A percentile compares a stretch with the other conserved stretches of the same genome.
phyloP scores from a whole-genome alignment of 2,329 filamentous ascomycete species.

The Fusarium fracticaudum region DNA sequence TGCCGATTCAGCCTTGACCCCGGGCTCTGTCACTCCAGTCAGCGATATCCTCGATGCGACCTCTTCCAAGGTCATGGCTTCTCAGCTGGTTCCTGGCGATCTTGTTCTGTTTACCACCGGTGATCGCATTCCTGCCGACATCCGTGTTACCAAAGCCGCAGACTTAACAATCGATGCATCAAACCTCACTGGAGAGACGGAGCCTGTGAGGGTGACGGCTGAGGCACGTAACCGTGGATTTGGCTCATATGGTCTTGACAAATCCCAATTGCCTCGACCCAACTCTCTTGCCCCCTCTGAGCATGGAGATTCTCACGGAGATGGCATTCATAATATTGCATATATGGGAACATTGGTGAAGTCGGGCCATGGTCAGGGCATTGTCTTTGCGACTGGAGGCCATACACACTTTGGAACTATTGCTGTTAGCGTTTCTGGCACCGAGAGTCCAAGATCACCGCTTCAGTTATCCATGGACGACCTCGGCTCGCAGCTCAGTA shows the following conservation, averaged over 20 bases:
- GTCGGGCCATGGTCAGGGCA: slow-evolving; percentile 92
- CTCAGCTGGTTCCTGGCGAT: slow-evolving; percentile 90
- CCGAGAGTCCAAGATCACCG: slow-evolving; percentile 93
- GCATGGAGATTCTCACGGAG: slow-evolving; percentile 70
- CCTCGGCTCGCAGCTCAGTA: slow-evolving; percentile 95
- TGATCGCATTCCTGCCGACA: slow-evolving; percentile 94
- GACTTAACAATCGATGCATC: slow-evolving; percentile 96
- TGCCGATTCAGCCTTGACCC: slow-evolving; percentile 53
- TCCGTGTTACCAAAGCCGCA: slow-evolving; percentile 89
- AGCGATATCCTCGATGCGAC: slow-evolving; percentile 74
- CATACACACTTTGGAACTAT: slow-evolving; percentile 97
- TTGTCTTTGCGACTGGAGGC: slow-evolving; percentile 96
- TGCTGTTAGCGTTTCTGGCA: slow-evolving; percentile 91
- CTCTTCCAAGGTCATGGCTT: slow-evolving; percentile 86
- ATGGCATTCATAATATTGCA: slow-evolving; percentile 87
- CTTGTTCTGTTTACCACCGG: slow-evolving; percentile 94
- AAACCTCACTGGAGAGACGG: slow-evolving; percentile 95
- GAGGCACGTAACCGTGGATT: slow-evolving; percentile 59
- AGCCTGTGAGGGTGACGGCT: slow-evolving; percentile 83
- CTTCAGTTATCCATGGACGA: slow-evolving; percentile 97
- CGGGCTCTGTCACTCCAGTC: slow-evolving; percentile 66
- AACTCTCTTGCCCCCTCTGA: slow-evolving; percentile 57
- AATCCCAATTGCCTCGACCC: slow-evolving; percentile 45
- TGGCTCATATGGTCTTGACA: slow-evolving; percentile 42
- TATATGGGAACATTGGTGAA: slow-evolving; percentile 98